phyloP scores from a whole-genome alignment of 495 filamentous ascomycete genomes.

The Podospora tetraspora region DNA sequence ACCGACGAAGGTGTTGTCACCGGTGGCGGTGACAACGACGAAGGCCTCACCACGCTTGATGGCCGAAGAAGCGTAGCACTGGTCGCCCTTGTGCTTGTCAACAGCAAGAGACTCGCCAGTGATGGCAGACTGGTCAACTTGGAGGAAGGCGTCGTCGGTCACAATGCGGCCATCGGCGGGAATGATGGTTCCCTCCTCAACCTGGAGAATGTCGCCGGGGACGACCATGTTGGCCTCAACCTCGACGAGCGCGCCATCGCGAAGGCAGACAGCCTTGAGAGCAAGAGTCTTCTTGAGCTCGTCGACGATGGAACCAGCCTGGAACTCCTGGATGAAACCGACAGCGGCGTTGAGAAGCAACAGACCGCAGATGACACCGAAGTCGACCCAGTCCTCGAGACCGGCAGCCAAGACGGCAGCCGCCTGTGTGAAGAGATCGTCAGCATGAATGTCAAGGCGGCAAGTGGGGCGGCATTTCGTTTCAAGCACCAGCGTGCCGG shows the following conservation, averaged over 20 bases:
- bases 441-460: constrained; percentile 23
- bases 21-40: constrained; percentile 74
- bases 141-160: constrained; percentile 71
- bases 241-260: constrained; percentile 66
- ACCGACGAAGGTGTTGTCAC: constrained; percentile 85
- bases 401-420: constrained; percentile 55
- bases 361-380: constrained; percentile 71
- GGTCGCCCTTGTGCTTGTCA: constrained; percentile 74
- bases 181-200: constrained; percentile 89
- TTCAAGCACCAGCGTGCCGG: constrained; percentile 20
- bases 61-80: constrained; percentile 75
- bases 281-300: constrained; percentile 86
- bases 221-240: constrained; percentile 75
- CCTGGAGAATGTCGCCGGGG: constrained; percentile 80
- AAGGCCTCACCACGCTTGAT: constrained; percentile 86
- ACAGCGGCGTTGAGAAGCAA: constrained; percentile 76
- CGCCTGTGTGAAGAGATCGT: constrained; percentile 24
- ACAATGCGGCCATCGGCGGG: constrained; percentile 83
- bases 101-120: constrained; percentile 91
- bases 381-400: constrained; percentile 77
- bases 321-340: constrained; percentile 84
- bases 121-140: constrained; percentile 88
- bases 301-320: constrained; percentile 88
- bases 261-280: constrained; percentile 76
- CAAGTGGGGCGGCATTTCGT: constrained; percentile 27